Percentiles rank a stretch among this genome's conserved stretches.
Evolutionary conservation across 164 flowering plant species (phyloP).

Genomic region (Sextonia rubra): DNA sequence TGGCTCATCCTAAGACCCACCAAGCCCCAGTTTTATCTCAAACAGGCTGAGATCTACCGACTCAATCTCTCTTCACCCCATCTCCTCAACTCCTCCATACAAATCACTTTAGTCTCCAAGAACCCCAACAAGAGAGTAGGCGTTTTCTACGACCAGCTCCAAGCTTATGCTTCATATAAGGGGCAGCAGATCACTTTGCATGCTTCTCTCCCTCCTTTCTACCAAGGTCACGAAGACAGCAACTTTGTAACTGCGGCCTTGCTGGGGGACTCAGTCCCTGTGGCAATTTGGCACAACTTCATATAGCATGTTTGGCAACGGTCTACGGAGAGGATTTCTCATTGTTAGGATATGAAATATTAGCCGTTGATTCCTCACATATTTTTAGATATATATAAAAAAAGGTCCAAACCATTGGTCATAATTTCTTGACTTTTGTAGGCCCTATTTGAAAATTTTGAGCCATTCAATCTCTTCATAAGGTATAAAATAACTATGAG

Average conservation of each 20-base stretch:
- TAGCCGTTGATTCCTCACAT: too few species aligned
- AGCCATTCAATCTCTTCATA: too few species aligned
- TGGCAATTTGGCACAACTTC: too few species aligned
- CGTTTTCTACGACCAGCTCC: slow-evolving; percentile 27
- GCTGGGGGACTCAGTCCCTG: slow-evolving; percentile 34
- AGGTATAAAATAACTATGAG: too few species aligned
- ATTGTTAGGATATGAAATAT: too few species aligned
- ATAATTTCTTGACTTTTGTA: too few species aligned
- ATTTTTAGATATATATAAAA: too few species aligned
- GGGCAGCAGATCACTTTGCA: slow-evolving; percentile 28
- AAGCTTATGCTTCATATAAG: slow-evolving; percentile 28
- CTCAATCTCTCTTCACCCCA: slow-evolving; percentile 24
- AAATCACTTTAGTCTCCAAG: slow-evolving; percentile 26
- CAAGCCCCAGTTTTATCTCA: slow-evolving; percentile 30
- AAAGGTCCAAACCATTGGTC: too few species aligned
- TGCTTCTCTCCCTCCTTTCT: slow-evolving; percentile 25
- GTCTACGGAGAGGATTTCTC: too few species aligned
- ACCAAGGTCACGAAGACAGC: slow-evolving; percentile 28
- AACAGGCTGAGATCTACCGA: slow-evolving; percentile 23
- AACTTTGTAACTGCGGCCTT: slow-evolving; percentile 19
- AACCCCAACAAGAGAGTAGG: slow-evolving; percentile 30
- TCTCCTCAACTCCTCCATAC: slow-evolving; percentile 31
- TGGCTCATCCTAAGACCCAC: slow-evolving; percentile 28
- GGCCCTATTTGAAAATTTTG: too few species aligned
- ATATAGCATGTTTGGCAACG: too few species aligned